Evolutionary conservation across 1,284 basidiomycete species (phyloP).

Genomic region (Trichosporon ovoides): DNA sequence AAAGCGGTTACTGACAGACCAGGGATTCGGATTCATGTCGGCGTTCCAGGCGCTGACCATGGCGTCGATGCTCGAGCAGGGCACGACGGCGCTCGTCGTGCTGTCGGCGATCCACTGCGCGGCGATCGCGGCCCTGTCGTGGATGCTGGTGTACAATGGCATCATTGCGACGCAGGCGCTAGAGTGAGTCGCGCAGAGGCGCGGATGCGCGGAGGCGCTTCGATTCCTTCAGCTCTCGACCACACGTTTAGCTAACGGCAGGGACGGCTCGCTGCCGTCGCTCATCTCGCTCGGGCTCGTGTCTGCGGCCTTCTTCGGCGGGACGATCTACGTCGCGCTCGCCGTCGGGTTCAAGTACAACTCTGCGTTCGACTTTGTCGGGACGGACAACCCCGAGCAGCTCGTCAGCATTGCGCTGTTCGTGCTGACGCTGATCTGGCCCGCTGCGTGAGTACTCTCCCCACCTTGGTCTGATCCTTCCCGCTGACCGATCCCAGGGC

Average conservation of each 20-base stretch:
- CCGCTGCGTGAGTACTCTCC: constrained; percentile 61
- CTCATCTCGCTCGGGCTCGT: constrained; percentile 55
- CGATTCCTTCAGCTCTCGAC: too few relatives aligned
- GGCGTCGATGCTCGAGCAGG: constrained; percentile 66
- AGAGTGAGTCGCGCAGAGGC: constrained; percentile 37
- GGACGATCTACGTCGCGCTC: constrained; percentile 69
- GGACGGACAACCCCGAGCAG: constrained; percentile 39
- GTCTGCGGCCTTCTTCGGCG: constrained; percentile 59
- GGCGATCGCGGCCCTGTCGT: constrained; percentile 65
- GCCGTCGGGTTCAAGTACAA: constrained; percentile 67
- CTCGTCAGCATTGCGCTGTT: constrained; percentile 67
- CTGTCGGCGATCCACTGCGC: constrained; percentile 68
- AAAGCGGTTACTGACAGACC: neutral
- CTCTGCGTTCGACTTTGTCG: constrained; percentile 58
- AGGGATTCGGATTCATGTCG: constrained; percentile 64
- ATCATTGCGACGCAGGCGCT: constrained; percentile 70
- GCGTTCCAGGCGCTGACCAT: constrained; percentile 72
- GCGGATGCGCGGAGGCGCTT: neutral
- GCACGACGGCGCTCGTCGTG: constrained; percentile 57
- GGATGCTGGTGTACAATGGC: constrained; percentile 69
- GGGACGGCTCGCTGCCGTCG: constrained; percentile 62
- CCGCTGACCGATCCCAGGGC: constrained; percentile 52
- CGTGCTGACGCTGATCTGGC: constrained; percentile 75
- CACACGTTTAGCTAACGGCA: constrained; percentile 8
- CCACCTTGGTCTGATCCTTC: too few relatives aligned